Base-by-base conservation (phyloP, 345 rosid species). In the Linum lewisii region DNA sequence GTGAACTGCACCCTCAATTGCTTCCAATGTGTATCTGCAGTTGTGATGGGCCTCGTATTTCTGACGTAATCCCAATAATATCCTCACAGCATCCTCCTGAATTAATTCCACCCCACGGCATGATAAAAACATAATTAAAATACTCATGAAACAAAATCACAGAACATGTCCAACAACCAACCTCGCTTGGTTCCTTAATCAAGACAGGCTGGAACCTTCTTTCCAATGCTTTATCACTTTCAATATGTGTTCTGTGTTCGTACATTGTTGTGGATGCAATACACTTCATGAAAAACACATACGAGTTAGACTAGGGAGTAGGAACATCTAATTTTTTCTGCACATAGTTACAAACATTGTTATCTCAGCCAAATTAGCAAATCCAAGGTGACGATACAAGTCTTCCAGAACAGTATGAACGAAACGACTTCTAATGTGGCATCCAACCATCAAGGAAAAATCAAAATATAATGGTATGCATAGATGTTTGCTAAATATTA, bases 181-280 rank as follows among this genome's bases (percentile, higher is more conserved):
- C 99, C 94, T 93, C 79, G 76, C 79, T 85, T 53, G 99, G 99
- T 79, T 93, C 99, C 63, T 82, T 76, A 63, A 93, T 77, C 75
- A 81, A 66, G 58, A 93, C 91, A 24, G 99, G 99, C 70, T 89
- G 99, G 69, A 93, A 93, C 66, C 99, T 82, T 64, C 97, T 80
- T 10, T 97, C 94, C 65, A 89, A 72, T 59, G 99, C 99, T 82
- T 89, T 89, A 77, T 93, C 99, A 69, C 74, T 82, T 74, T 93
- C 99, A 74, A 93, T 81, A 66, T 93, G 87, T 54, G 77, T 58
- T 75, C 99, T 79, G 61, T 73, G 85, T 74, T 93, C 99, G 51
- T 86, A 88, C 61, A 87, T 59, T 23, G 99, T 93, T 34, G 99
- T 93, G 70, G 99, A 83, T 24, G 99, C 95, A 61, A 93, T 87